Base-by-base conservation (phyloP, 1,139 yeast species). In the Eremothecium sinecaudum region DNA sequence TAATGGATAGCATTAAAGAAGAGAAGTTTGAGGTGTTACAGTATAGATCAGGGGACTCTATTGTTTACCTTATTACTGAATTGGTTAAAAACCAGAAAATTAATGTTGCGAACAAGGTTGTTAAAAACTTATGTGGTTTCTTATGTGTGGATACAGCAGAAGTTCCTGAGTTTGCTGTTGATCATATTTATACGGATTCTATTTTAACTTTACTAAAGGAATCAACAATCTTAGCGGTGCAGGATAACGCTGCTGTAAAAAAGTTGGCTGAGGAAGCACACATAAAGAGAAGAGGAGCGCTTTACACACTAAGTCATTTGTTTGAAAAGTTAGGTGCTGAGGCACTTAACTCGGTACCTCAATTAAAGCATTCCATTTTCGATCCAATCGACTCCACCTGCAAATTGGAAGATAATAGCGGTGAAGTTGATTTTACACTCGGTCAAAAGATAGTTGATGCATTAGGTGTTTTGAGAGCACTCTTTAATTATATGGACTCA, bases 141-240 rank as follows among this genome's bases (percentile, higher is more conserved):
- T 58, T 90, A 32, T 90, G 98, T 63, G 96, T 87, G 26, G 98
- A 90, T 56, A 84, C 95, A 0, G 73, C 92, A 4, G 97, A 87
- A 56, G 96, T 90, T 22, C 98, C 98, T 3, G 97, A 86, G 51
- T 90, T 83, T 52, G 69, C 69, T 20, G 79, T 82, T 32, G 81
- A 83, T 51, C 70, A 72, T 31, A 62, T 62, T 9, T 67, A 69
- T 38, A 68, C 62, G 20, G 76, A 73, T 35, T 65, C 64, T 13
- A 79, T 90, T 24, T 62, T 87, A 36, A 83, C 95, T 1, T 66
- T 87, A 47, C 68, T 75, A 37, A 82, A 83, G 48, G 96, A 86
- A 50, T 94, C 83, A 45, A 75, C 78, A 4, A 70, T 69, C 37
- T 67, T 77, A 1, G 86, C 80, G 43, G 75, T 80, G 4, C 70